Base-by-base conservation (phyloP, 768 basidiomycete species). In the Agaricus subrufescens region DNA sequence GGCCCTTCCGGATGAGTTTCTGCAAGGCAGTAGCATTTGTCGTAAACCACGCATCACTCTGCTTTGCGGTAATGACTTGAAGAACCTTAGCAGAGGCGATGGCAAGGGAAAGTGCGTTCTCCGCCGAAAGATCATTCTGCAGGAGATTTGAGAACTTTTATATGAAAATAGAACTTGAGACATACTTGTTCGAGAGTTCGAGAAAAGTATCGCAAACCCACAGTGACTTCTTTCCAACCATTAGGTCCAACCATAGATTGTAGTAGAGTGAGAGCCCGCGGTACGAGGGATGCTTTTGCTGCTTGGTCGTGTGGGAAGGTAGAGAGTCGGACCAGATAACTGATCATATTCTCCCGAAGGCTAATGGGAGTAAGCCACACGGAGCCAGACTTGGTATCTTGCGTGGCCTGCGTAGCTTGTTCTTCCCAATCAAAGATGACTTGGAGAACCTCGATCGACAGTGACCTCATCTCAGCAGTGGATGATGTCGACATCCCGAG, bases 351-450 rank as follows among this genome's bases (percentile, higher is more conserved):
- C 71, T 98, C 96, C 29, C 92, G 83, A 55, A 92, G 85, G 23
- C 80, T 77, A 29, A 90, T 72, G 2, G 95, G 92, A 0, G 90
- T 91, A 23, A 81, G 69, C 91, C 93, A 95, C 37, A 65, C 54
- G 1, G 62, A 44, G 50, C 53, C 56, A 11, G 39, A 39, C 27
- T 54, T 59, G 29, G 30, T 26, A 27, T 44, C 54, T 42, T 63
- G 69, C 1, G 60, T 49, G 7, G 67, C 64, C 57, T 75, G 69
- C 7, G 64, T 72, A 57, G 78, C 78, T 70, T 81, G 81, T 69
- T 90, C 86, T 68, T 98, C 97, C 97, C 97, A 99, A 42, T 86
- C 82, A 65, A 94, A 91, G 37, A 99, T 88, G 40, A 94, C 85
- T 67, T 97, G 94, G 12, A 95, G 77, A 37, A 95, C 83, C 58